Evolutionary conservation across 1,284 basidiomycete genomes (phyloP), one percentile per base, ranked within the genome.

Genomic region (Pyrrhoderma lamaoense): DNA sequence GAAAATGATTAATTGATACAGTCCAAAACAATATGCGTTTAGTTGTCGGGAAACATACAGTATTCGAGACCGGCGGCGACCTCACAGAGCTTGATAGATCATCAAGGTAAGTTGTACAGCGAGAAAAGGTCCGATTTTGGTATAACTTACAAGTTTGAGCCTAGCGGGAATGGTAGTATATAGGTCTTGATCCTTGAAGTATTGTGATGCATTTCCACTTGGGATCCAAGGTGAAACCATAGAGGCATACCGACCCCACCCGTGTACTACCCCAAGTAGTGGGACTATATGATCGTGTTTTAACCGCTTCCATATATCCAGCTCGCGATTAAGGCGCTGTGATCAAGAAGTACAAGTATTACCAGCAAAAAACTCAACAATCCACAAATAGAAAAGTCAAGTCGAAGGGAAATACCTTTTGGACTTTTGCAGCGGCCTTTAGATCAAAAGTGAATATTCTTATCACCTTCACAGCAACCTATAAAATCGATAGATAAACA

Each of bases 381-480:
- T n/a, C n/a, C n/a, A n/a, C n/a, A n/a, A n/a, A n/a, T n/a, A n/a
- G n/a, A n/a, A n/a, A n/a, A n/a, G n/a, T n/a, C n/a, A n/a, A n/a
- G n/a, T n/a, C n/a, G 3, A 18, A 16, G 37, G 8, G n/a, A 40
- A 47, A 44, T 54, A 54, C 52, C 52, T 54, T 49, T 27, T 31
- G 42, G 8, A 51, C 42, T 37, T 46, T 51, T 3, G 34, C 48
- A 14, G 38, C 48, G 5, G 52, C 45, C 34, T 44, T 55, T n/a
- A 11, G 18, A 13, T 52, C 40, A 23, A 19, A 39, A 16, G 27
- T 27, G 25, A 55, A 52, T 23, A 44, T 37, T 19, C 53, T 44
- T n/a, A 55, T 55, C 2, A 55, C 45, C 38, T 55, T 55, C 7
- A 55, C 45, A 22, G 53, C 53, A 42, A 55, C 53, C 53, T 55